Conservation (phyloP, 2,329 filamentous ascomycete genomes). For the Cladosporium sp. region DNA sequence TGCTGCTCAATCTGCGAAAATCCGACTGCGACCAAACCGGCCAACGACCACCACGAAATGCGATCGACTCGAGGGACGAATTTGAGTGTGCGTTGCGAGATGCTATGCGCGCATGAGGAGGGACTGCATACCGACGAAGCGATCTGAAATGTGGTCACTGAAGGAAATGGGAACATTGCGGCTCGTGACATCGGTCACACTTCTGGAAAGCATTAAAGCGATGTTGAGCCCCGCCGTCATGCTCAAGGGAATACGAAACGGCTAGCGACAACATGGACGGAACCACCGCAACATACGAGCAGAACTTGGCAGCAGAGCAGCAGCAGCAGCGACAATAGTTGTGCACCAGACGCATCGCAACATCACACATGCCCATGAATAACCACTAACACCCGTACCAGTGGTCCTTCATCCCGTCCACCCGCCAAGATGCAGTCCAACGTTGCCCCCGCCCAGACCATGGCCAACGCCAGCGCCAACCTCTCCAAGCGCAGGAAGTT, state of each 20-base stretch:
- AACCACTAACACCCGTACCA: conserved; percentile 11
- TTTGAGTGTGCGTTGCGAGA: neutral
- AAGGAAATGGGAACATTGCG: neutral
- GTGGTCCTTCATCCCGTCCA: conserved; percentile 19
- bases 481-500: conserved; percentile 85
- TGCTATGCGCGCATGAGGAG: neutral
- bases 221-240: neutral
- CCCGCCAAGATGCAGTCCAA: conserved; percentile 21
- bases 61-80: neutral
- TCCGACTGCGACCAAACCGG: neutral
- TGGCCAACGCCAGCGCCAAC: conserved; percentile 35
- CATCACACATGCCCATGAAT: neutral
- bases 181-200: neutral
- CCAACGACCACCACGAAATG: conserved; percentile 3
- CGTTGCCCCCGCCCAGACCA: conserved; percentile 25
- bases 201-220: neutral
- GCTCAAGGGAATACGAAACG: neutral
- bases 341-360: neutral
- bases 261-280: neutral
- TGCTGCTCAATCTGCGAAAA: conserved; percentile 12
- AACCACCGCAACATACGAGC: neutral
- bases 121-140: neutral
- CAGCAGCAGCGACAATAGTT: conserved; percentile 6
- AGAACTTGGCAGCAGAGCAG: neutral
- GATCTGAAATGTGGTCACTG: neutral